Conservation (phyloP, 2,329 filamentous ascomycete species). For the Cercospora zeina region DNA sequence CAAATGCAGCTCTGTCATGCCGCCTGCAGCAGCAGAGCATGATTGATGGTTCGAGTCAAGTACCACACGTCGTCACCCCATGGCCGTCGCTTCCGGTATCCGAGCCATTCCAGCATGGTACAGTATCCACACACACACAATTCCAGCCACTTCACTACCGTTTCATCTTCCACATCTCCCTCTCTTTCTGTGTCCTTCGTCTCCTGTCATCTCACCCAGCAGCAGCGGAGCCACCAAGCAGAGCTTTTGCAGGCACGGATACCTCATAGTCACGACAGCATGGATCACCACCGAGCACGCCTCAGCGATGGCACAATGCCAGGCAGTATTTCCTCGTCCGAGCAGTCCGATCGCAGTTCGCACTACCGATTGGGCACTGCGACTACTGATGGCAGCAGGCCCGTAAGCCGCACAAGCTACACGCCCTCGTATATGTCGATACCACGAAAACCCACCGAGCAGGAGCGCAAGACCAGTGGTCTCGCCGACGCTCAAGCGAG, state of each 20-base stretch:
- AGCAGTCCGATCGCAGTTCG: slow-evolving; percentile 10
- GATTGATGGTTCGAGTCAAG: neutral
- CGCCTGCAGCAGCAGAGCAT: neutral
- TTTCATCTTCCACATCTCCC: neutral
- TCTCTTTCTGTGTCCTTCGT: neutral
- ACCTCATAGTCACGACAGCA: neutral
- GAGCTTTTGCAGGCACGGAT: neutral
- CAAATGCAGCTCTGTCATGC: neutral
- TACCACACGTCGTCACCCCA: neutral
- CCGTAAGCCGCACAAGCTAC: slow-evolving; percentile 16
- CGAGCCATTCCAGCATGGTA: slow-evolving; percentile 15
- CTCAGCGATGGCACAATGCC: slow-evolving; percentile 10
- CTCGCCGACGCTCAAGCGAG: neutral
- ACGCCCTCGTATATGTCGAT: slow-evolving; percentile 21
- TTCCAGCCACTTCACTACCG: slow-evolving; percentile 5
- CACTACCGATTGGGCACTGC: slow-evolving; percentile 17
- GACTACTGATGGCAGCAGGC: slow-evolving; percentile 13
- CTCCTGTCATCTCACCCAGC: neutral
- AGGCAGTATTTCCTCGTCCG: slow-evolving; percentile 12
- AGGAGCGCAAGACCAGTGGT: slow-evolving; percentile 8
- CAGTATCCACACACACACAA: slow-evolving; percentile 8
- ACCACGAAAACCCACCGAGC: slow-evolving; percentile 15
- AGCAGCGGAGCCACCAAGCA: neutral
- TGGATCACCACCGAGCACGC: slow-evolving; percentile 9
- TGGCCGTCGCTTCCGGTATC: slow-evolving; percentile 8